Evolutionary conservation across 1,284 basidiomycete genomes (phyloP), one percentile per base, ranked within the genome.

Genomic region (Xerocomus nothofagi): DNA sequence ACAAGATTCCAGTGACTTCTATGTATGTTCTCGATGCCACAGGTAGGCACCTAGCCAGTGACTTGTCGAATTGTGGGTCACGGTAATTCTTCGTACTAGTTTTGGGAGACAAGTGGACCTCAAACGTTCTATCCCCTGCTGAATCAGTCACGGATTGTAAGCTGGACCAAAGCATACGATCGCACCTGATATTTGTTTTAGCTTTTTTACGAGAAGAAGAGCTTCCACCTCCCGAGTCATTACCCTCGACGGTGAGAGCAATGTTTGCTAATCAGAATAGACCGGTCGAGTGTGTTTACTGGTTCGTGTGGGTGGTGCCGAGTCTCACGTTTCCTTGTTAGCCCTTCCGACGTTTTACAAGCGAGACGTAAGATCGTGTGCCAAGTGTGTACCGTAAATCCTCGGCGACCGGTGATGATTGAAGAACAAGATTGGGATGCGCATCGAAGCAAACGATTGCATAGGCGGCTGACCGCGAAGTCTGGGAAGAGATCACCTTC

Each of bases 11-110:
- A 23, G 34, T 48, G n/a, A 54, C 58, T 8, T 70, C 73, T 3
- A 67, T 77, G 20, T 91, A 84, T 66, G 58, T 93, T 21, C 72
- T 96, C 18, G 91, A 96, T 63, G 87, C 90, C 1, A 86, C 87
- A 42, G 78, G 91, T 90, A 51, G 39, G 61, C 42, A 8, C 38
- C 15, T 43, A 12, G 17, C 37, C 27, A 20, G 15, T 31, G n/a
- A 27, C 31, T 3, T 34, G 38, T 32, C 31, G n/a, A 9, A 32
- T 23, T 24, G n/a, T 21, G 10, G 30, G 33, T 50, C 26, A 48
- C 21, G 20, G 30, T 51, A 27, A 52, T 41, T 60, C 47, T 56
- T 62, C 17, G 24, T 51, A 54, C 47, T 61, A 81, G 85, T 81
- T 47, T 60, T 83, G 15, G 84, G 80, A 0, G 67, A 79, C 6